phyloP scores from a whole-genome alignment of 2,329 filamentous ascomycete genomes.

The Neospermospora avenae region DNA sequence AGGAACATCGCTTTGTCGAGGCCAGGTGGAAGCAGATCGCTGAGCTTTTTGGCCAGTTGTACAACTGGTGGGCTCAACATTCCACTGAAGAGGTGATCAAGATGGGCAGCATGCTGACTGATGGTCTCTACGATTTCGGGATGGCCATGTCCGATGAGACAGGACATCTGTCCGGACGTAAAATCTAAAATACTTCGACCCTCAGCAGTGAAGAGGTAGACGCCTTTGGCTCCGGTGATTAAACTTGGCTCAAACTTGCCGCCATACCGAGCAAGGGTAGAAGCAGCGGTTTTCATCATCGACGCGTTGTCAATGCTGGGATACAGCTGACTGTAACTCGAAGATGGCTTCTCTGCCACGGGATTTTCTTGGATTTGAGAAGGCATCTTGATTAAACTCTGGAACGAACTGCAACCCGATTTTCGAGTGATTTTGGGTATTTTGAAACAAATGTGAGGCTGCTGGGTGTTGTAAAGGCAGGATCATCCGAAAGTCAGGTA shows the following conservation, averaged over 20 bases:
- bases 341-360: not conserved
- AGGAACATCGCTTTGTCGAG: slow-evolving; percentile 57
- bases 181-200: slow-evolving; percentile 51
- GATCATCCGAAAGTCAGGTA: not conserved
- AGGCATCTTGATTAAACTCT: slow-evolving; percentile 1
- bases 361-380: slow-evolving; percentile 1
- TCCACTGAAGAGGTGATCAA: slow-evolving; percentile 57
- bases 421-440: not conserved
- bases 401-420: not conserved
- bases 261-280: slow-evolving; percentile 23
- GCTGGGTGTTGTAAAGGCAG: not conserved
- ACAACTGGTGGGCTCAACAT: slow-evolving; percentile 59
- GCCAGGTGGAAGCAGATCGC: slow-evolving; percentile 44
- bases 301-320: slow-evolving; percentile 11
- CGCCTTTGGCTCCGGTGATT: slow-evolving; percentile 23
- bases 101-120: slow-evolving; percentile 43
- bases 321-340: slow-evolving; percentile 10
- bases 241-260: slow-evolving; percentile 24
- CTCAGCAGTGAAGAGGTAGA: slow-evolving; percentile 41
- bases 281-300: slow-evolving; percentile 13
- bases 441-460: not conserved
- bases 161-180: slow-evolving; percentile 60
- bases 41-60: slow-evolving; percentile 49
- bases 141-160: slow-evolving; percentile 54
- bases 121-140: slow-evolving; percentile 55